Evolutionary conservation across 2,329 filamentous ascomycete genomes (phyloP), one percentile per base, ranked within the genome.

Genomic region (Cladophialophora yegresii): DNA sequence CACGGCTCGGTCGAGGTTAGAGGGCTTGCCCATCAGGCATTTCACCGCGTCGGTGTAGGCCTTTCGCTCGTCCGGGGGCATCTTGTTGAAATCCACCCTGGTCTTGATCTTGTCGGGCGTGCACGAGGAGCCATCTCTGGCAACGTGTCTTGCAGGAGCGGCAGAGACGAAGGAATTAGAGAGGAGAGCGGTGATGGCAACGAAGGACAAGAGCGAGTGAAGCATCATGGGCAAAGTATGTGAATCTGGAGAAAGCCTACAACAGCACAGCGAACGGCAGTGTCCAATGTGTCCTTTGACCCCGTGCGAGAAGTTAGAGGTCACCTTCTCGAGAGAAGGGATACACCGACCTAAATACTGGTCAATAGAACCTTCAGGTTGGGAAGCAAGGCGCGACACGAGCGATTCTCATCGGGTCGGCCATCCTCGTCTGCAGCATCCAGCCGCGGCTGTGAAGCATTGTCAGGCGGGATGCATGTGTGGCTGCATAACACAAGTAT

Each of bases 31-130:
- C 23, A 72, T 72, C 32, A 80, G 63, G 67, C 77, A 80, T 45
- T 77, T 71, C 57, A 79, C 74, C 2, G 77, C 76, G 66, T 75
- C 68, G 26, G 75, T 77, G 64, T 78, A 79, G 2, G 69, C 54
- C 54, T 70, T 70, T 49, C 70, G 72, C 28, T 74, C 67, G 30
- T 56, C 62, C n/a, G 63, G 65, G 30, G 70, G 43, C 68, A 71
- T 68, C 36, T 54, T 65, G 55, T 64, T 63, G 55, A 68, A 71
- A 65, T 69, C 67, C 20, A 70, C 68, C 12, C 70, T 62, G 13
- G 67, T 69, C 28, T 28, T 58, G 45, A 64, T 61, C 12, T 55
- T 67, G 22, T 67, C 65, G 10, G 58, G 43, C 16, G 36, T 67
- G 58, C 65, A 67, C 8, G 40, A 22, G 6, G 45, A 57, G 58